Percentiles rank a stretch among this genome's conserved stretches.
phyloP scores from a whole-genome alignment of 495 filamentous ascomycete genomes.

The Penicillium pulvis region DNA sequence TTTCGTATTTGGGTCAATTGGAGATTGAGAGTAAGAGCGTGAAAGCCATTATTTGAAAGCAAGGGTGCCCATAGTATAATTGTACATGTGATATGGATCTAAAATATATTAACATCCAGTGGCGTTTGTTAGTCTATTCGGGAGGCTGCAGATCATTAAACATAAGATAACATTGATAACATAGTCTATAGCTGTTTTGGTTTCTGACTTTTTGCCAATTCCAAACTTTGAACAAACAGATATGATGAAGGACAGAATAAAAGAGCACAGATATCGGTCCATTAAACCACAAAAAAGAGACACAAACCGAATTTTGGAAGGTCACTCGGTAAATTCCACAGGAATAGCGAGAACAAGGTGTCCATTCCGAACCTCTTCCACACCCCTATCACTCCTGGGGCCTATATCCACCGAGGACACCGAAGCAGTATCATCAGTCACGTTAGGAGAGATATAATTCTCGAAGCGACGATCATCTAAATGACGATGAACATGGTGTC shows the following conservation, averaged over 20 bases:
- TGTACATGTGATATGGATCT: too few relatives aligned
- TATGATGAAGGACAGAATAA: neutral
- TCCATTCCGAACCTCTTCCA: neutral
- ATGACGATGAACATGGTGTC: neutral
- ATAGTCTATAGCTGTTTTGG: neutral
- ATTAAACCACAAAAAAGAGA: neutral
- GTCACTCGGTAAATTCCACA: neutral
- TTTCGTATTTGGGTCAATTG: neutral
- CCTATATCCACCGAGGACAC: slow-evolving; percentile 8
- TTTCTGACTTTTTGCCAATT: neutral
- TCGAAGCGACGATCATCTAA: slow-evolving; percentile 5
- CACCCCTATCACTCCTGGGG: neutral
- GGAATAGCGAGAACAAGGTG: slow-evolving; percentile 7
- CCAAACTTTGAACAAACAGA: neutral
- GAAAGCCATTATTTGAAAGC: neutral
- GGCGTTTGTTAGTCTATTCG: neutral
- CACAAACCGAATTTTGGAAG: neutral
- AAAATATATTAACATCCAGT: neutral
- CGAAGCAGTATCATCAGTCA: slow-evolving; percentile 12
- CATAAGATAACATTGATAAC: neutral
- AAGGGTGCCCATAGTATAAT: too few relatives aligned
- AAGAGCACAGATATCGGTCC: neutral
- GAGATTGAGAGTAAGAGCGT: neutral
- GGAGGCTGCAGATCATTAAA: neutral
- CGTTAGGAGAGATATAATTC: neutral